Percentiles rank a stretch among this genome's conserved stretches.
Evolutionary conservation across 345 rosid species (phyloP).

Genomic region (Stellera chamaejasme): DNA sequence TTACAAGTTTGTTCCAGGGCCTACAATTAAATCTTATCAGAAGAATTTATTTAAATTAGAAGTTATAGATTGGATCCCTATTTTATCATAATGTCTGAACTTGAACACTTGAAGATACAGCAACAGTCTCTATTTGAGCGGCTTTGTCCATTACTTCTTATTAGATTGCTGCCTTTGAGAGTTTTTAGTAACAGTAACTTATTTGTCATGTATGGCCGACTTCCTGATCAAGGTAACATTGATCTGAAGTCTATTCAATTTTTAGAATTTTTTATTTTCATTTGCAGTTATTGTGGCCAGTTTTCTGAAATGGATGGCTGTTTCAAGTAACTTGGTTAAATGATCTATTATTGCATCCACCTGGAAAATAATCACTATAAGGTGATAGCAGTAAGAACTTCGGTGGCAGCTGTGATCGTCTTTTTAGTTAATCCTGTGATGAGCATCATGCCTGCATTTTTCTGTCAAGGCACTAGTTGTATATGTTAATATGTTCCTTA

Average conservation of each 20-base stretch:
- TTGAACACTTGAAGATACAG: constrained; percentile 27
- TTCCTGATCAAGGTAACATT: constrained; percentile 24
- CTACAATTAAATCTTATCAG: too few relatives aligned
- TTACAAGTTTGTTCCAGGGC: too few relatives aligned
- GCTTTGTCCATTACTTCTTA: constrained; percentile 79
- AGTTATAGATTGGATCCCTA: background rate
- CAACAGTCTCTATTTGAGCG: constrained; percentile 57
- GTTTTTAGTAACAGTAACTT: constrained; percentile 54
- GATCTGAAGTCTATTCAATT: constrained; percentile 30
- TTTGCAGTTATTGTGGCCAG: background rate
- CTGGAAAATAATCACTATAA: background rate
- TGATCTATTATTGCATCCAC: background rate
- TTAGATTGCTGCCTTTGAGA: constrained; percentile 77
- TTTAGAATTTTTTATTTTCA: constrained; percentile 6
- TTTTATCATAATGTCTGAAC: background rate
- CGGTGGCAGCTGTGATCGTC: too few relatives aligned
- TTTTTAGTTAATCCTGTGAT: too few relatives aligned
- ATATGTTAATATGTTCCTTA: too few relatives aligned
- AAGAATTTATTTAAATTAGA: background rate
- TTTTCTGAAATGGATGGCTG: background rate
- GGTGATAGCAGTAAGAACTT: too few relatives aligned
- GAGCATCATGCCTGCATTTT: too few relatives aligned
- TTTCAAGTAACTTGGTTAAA: background rate
- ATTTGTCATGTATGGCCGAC: constrained; percentile 48
- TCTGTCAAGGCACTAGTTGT: too few relatives aligned